phyloP scores from a whole-genome alignment of 2,329 filamentous ascomycete genomes.

The Phyllachora maydis region DNA sequence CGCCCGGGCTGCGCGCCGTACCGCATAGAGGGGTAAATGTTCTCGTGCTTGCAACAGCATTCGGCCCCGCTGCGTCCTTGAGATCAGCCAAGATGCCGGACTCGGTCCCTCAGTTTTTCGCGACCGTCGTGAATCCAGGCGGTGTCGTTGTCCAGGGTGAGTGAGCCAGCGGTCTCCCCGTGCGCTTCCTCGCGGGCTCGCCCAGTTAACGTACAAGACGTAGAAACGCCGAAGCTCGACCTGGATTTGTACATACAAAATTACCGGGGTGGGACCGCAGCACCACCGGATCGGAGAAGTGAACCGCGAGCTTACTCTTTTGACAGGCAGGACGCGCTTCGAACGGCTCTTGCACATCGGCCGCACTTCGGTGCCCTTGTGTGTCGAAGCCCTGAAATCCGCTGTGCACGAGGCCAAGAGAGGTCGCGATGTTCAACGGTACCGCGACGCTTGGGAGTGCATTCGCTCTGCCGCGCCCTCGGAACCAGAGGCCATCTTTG shows the following conservation, averaged over 20 bases:
- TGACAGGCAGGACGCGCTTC: slow-evolving; percentile 55
- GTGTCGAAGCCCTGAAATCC: slow-evolving; percentile 59
- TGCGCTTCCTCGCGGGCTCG: slow-evolving; percentile 2
- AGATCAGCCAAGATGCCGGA: too few relatives aligned
- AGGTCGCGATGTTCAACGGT: slow-evolving; percentile 52
- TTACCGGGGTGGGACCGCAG: slow-evolving; percentile 45
- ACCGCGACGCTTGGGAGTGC: slow-evolving; percentile 45
- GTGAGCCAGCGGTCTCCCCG: too few relatives aligned
- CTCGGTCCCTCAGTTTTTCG: too few relatives aligned
- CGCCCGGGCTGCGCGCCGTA: too few relatives aligned
- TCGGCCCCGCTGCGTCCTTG: too few relatives aligned
- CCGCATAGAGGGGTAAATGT: too few relatives aligned
- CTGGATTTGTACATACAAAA: slow-evolving; percentile 80
- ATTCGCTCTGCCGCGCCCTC: slow-evolving; percentile 41
- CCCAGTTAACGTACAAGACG: background rate
- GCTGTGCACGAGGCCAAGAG: slow-evolving; percentile 58
- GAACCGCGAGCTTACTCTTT: background rate
- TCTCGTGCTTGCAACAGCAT: too few relatives aligned
- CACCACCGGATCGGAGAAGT: background rate
- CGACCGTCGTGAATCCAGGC: too few relatives aligned
- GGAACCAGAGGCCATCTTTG: slow-evolving; percentile 45
- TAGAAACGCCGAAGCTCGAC: slow-evolving; percentile 73
- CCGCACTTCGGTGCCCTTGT: slow-evolving; percentile 52
- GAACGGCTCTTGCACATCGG: slow-evolving; percentile 71
- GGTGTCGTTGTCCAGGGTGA: too few relatives aligned